Evolutionary conservation across 1,284 basidiomycete species (phyloP), one percentile per base, ranked within the genome.

Genomic region (Athelia sp.): DNA sequence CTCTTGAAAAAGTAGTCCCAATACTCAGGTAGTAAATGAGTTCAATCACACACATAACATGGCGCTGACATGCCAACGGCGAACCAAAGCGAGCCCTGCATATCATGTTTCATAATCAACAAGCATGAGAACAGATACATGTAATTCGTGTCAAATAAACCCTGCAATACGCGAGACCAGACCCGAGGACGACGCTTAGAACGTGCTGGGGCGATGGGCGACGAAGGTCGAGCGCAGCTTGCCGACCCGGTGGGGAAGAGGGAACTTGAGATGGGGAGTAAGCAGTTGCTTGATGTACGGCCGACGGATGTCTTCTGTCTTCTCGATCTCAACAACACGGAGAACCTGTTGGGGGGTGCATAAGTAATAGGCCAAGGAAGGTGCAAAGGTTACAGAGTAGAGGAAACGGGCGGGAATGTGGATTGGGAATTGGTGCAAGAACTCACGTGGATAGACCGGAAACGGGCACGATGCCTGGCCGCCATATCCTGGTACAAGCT

Each of bases 401-500:
- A 29, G 26, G 26, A 4, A 29, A 29, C 6, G 26, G 13, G 49
- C 15, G 22, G 13, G 10, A 36, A 10, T 19, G 35, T 29, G 45
- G 23, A 38, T n/a, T n/a, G n/a, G n/a, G n/a, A n/a, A n/a, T n/a
- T n/a, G n/a, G n/a, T n/a, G 18, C 23, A 36, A 23, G 17, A 24
- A 73, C 85, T 57, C 61, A 93, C 91, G 74, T 97, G 94, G 73
- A 99, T 96, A 50, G 92, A 98, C 73, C 96, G 84, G 87, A 98
- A 99, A 67, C 97, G 93, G 59, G 96, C 96, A 77, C 96, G 93
- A 76, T 99, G 97, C 61, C 95, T 85, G 57, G 96, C 94, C 65
- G 97, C 93, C 96, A 99, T 98, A 77, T 99, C 96, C 78, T 99
- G 96, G 85, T 99, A 99, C 72, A 98, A 78, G 62, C 87, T 79